Base-by-base conservation (phyloP, 495 filamentous ascomycete species). In the Aspergillus diversus region DNA sequence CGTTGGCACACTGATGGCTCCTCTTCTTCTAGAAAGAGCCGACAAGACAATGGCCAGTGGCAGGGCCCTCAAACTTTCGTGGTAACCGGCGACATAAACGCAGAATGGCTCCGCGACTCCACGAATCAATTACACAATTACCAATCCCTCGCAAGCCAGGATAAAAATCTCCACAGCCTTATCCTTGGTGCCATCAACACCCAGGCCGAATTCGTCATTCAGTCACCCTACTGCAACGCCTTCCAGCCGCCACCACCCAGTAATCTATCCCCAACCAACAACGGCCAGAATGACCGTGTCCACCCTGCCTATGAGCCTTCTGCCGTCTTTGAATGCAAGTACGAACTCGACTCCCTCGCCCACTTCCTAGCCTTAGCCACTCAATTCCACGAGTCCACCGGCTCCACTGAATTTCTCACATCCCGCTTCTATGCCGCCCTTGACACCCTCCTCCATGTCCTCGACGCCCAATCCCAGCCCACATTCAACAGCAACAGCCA, bases 41-140 rank as follows among this genome's bases (percentile, higher is more conserved):
- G 69, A 71, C 80, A 72, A n/a, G 85, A 86, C 27, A 77, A 79
- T 33, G 82, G 83, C 4, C 80, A 84, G 61, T 97, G 93, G 93
- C 82, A 89, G 60, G 93, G 92, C 0, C 75, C 89, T 1, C 94
- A 98, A 73, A 92, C 88, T 39, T 99, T 99, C 74, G 90, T 99
- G 63, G 96, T 99, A 51, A 99, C 95, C 0, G 94, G 94, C n/a
- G 95, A 99, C 69, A 99, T 99, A 72, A 90, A 97, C 69, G 95
- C 95, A 6, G 95, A 98, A 77, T 99, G 95, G 95, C 78, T 99
- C 48, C 89, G 95, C 54, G 95, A 99, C 76, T 97, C 93, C 47
- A 97, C 96, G 9, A 98, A 98, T 76, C 95, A 99, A 72, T 75
- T 99, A 15, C 83, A 86, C 5, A 92, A 93, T 50, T 99, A 99